Evolutionary conservation across 805 yeast genomes (phyloP), one percentile per base, ranked within the genome.

Genomic region (Saccharomycopsis selenospora): DNA sequence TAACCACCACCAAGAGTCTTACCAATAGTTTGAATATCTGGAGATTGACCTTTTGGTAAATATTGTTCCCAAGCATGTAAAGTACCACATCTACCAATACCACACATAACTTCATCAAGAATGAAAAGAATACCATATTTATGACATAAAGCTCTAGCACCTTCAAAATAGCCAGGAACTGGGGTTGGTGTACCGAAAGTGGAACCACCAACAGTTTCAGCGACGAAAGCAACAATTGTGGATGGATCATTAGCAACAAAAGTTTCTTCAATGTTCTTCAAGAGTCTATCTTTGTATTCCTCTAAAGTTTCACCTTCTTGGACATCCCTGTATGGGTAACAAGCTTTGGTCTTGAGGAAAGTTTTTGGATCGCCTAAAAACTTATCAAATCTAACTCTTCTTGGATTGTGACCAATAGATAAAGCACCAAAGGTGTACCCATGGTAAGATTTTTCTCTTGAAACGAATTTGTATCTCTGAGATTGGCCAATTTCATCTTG

Each of bases 51-150:
- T 23, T 67, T 68, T 23, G 51, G 52, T 57, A 63, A 53, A 50
- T 47, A 61, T 49, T 67, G 68, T 51, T 71, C 73, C 70, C 75
- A 73, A 30, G 73, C 75, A 59, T 64, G 67, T 56, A 66, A 66
- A 10, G 69, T 61, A 38, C 79, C 79, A 58, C 71, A 66, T 55
- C 80, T 66, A 23, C 80, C 80, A 49, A 71, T 62, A 26, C 80
- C 80, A 58, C 77, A 72, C 79, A 75, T 74, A 40, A 75, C 75
- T 61, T 76, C 80, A 58, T 76, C 80, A 43, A 73, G 60, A 59
- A 73, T 66, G 56, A 76, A 63, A 49, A 75, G 59, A 20, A 71
- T 70, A 43, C 75, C 79, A 57, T 75, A 73, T 59, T 75, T 75
- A 57, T 72, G 69, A 51, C 78, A 73, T 43, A 76, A 61, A 30